Evolutionary conservation across 371 early-diverging fungal genomes (phyloP).

Genomic region (Parasitella parasitica): DNA sequence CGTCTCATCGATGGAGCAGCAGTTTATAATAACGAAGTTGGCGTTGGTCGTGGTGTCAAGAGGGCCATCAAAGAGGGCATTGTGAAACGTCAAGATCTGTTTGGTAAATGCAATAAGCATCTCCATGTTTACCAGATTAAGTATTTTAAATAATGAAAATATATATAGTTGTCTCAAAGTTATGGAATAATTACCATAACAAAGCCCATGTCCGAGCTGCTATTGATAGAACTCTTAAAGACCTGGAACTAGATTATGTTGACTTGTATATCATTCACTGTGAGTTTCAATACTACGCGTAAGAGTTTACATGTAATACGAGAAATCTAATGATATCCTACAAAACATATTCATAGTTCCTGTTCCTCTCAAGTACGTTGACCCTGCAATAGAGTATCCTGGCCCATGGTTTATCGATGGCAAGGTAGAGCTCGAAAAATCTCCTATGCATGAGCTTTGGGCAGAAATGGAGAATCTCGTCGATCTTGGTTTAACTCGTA

Average conservation of each 20-base stretch:
- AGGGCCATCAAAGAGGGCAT: constrained; percentile 54
- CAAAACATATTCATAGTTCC: constrained; percentile 23
- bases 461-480: constrained; percentile 35
- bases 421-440: constrained; percentile 22
- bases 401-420: constrained; percentile 22
- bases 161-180: constrained; percentile 75
- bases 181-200: constrained; percentile 65
- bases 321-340: not conserved
- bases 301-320: not conserved
- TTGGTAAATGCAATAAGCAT: constrained; percentile 28
- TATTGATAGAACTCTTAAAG: constrained; percentile 48
- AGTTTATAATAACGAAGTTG: constrained; percentile 66
- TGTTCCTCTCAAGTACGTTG: constrained; percentile 27
- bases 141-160: too few relatives aligned
- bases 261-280: constrained; percentile 66
- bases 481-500: constrained; percentile 29
- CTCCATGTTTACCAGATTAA: constrained; percentile 19
- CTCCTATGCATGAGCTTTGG: constrained; percentile 42
- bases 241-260: constrained; percentile 62
- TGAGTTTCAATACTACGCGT: too few relatives aligned
- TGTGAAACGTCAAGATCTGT: constrained; percentile 59
- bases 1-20: constrained; percentile 46
- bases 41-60: constrained; percentile 63
- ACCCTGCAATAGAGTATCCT: constrained; percentile 34
- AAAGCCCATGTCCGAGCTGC: constrained; percentile 51